Conservation (phyloP, 352 stramenopile genomes). For the Phytophthora aleatoria region DNA sequence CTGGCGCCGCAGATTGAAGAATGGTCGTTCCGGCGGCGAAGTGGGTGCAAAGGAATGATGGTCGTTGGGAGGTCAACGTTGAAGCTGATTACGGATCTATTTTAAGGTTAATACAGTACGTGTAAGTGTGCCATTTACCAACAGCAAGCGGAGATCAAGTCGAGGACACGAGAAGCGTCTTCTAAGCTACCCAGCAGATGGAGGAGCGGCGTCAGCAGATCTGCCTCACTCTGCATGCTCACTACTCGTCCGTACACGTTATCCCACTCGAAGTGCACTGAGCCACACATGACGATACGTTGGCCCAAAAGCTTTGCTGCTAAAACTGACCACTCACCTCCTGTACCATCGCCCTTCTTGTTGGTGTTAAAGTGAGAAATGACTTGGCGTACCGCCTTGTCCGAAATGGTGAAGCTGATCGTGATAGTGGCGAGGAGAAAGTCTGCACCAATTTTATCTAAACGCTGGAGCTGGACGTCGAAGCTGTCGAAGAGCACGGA, state of each 20-base stretch:
- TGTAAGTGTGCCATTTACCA: not conserved
- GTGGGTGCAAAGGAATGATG: conserved; percentile 1
- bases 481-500: not conserved
- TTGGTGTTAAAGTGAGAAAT: not conserved
- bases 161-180: not conserved
- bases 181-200: conserved; percentile 4
- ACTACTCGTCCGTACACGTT: conserved; percentile 1
- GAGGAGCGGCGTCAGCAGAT: conserved; percentile 3
- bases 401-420: conserved; percentile 1
- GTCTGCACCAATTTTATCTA: not conserved
- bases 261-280: not conserved
- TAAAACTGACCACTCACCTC: not conserved
- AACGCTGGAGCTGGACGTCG: not conserved
- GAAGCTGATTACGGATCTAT: conserved; percentile 11
- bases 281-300: not conserved
- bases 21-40: conserved; percentile 4
- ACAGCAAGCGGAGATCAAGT: not conserved
- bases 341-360: not conserved
- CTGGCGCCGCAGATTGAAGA: conserved; percentile 12
- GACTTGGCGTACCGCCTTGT: not conserved
- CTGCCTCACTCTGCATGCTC: not conserved
- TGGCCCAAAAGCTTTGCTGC: not conserved
- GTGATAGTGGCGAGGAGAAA: not conserved
- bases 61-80: conserved; percentile 5
- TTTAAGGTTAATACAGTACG: not conserved